Evolutionary conservation across 2,329 filamentous ascomycete species (phyloP), one percentile per base, ranked within the genome.

Genomic region (Xylariales sp.): DNA sequence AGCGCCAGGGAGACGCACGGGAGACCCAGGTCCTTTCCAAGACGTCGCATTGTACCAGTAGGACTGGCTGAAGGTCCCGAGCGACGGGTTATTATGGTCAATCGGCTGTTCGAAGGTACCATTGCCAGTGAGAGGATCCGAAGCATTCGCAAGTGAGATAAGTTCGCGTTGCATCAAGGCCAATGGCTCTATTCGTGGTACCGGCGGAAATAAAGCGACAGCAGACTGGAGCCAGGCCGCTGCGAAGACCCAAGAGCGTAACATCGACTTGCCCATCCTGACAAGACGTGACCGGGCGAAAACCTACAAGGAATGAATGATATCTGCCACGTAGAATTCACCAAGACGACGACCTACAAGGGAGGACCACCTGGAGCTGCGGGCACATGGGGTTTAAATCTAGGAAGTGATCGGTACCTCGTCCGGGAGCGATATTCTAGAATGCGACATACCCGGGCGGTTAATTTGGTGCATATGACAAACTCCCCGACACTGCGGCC

Each of bases 21-120:
- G 76, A 15, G 72, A 75, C 2, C 75, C 72, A 33, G 73, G 70
- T 1, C 75, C 76, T 10, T 61, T 61, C 72, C 73, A 80, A 49
- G 58, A 71, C 27, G 71, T 64, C 1, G 65, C 61, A 49, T 68
- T 72, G 54, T 66, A 79, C 52, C 48, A 53, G 25, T 69, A 79
- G 31, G 68, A 64, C 57, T 78, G 73, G 20, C 65, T 60, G 49
- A 79, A 79, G 0, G 70, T 78, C 9, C 75, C 75, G 10, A 76
- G 58, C n/a, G 60, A 60, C 1, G 75, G 74, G 49, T 79, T 62
- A 4, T 65, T 58, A 57, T 83, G 79, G 52, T 83, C 77, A 36
- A 82, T 72, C 40, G 74, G 62, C 56, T 82, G 78, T 46, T 72
- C 55, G 45, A 79, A 80, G 36, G 45, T 49, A 25, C 46, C 42